Base-by-base conservation (phyloP, 768 basidiomycete genomes). In the Leccinum uliginosum region DNA sequence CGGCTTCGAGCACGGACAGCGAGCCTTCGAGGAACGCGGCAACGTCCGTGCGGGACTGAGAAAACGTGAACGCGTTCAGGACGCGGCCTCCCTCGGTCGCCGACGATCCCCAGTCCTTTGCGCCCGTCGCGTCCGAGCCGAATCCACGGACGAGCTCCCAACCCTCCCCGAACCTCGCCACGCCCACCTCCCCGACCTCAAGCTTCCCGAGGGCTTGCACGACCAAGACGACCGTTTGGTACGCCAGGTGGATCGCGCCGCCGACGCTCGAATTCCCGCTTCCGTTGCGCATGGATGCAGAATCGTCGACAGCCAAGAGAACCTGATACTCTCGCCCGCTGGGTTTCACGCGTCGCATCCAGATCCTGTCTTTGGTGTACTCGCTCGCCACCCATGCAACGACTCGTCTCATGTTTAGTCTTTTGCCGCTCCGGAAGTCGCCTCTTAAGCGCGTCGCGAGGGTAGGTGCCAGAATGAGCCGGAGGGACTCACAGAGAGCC, bases 351-450 rank as follows among this genome's bases (percentile, higher is more conserved):
- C 97, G 83, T 24, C 96, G 87, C 34, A 98, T 78, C 97, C 97
- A 99, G 61, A 98, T 98, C 74, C 95, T 95, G 80, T 99, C 96
- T 71, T 98, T 98, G 51, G 95, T 98, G 77, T 92, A 99, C 74
- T 99, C 97, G 74, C 89, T 92, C 34, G 97, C 96, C 59, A 99
- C 95, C 78, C 96, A 98, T 3, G 91, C 85, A 59, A 99, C 95
- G 71, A 98, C 93, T 74, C 95, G 95, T 71, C 95, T 93, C 96
- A 98, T 98, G 73, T 98, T 98, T 29, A 99, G 82, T 19, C 96
- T 83, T 74, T 99, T 99, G 52, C 97, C 97, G 0, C 92, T 95
- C 29, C 95, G 89, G 72, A 97, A 99, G 76, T 98, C 97, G 38
- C 97, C 97, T 73, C 90, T 89, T 45, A 99, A 79, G 21, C 97